phyloP scores from a whole-genome alignment of 176 grass and related monocot species.

The Neostapfia colusana region DNA sequence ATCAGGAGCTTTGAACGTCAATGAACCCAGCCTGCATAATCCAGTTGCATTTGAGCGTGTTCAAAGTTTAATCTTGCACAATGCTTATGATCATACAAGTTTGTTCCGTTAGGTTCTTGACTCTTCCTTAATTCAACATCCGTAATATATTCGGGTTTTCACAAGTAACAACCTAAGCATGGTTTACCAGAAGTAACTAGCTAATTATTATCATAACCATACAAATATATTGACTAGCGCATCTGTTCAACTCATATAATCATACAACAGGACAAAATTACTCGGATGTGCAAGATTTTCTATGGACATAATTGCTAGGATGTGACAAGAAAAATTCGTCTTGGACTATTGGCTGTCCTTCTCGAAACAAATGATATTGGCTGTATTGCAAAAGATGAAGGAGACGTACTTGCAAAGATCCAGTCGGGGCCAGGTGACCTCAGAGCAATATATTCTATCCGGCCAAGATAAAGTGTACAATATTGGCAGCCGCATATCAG shows the following conservation, averaged over 20 bases:
- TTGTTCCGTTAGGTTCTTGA: background rate
- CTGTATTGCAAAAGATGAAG: conserved; percentile 3
- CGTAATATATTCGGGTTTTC: no score
- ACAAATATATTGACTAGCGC: background rate
- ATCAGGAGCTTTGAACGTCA: conserved; percentile 91
- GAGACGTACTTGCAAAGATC: conserved; percentile 87
- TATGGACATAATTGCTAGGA: no score
- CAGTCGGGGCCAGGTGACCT: conserved; percentile 86
- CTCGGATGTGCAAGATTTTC: background rate
- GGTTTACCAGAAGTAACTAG: background rate
- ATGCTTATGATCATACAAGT: background rate
- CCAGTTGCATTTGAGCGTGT: conserved; percentile 3
- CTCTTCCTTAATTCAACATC: no score
- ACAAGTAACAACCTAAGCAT: no score
- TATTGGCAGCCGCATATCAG: conserved; percentile 95
- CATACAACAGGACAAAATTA: background rate
- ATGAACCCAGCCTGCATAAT: conserved; percentile 65
- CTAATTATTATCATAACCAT: conserved; percentile 14
- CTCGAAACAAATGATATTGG: background rate
- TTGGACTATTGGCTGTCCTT: background rate
- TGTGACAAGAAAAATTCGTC: background rate
- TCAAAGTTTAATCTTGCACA: background rate
- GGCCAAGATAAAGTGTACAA: conserved; percentile 98
- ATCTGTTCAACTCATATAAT: background rate
- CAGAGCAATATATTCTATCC: conserved; percentile 90